Base-by-base conservation (phyloP, 352 stramenopile genomes). In the Globisporangium heterothallicum region DNA sequence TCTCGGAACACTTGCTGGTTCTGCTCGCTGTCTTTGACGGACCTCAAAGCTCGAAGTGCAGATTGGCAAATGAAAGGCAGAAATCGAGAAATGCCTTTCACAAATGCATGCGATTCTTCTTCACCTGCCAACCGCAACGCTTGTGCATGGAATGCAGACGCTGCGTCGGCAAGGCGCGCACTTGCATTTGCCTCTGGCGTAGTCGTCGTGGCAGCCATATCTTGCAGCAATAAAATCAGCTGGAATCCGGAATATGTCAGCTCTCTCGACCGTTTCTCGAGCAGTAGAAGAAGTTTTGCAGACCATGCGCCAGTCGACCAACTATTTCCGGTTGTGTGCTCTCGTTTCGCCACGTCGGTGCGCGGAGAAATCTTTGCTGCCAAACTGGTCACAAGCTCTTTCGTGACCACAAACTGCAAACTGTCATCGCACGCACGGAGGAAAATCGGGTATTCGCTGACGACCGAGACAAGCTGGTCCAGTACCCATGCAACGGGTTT, bases 331-430 rank as follows among this genome's bases (percentile, higher is more conserved):
- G 21, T 29, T 9, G n/a, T 45, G 48, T 2, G 26, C 7, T 40
- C 13, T 62, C 30, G 34, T 56, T 22, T 63, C 70, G 21, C 52
- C 42, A 26, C 5, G 4, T n/a, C 6, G 13, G 27, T 40, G 8
- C 24, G 24, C 0, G 36, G 40, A 10, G 34, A 27, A 16, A 75
- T 46, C 26, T 79, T 72, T 1, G 25, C 30, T 4, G 50, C 53
- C 18, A 89, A 45, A 12, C 45, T 44, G 2, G 26, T 32, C 13
- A 86, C 63, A 19, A 84, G 29, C 13, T 87, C 68, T 6, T 68
- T 50, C 14, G 78, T 85, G 13, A 89, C 43, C 8, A 89, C 63
- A 59, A 70, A 87, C 53, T 89, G 74, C 8, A 89, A 64, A 24
- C 61, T 86, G 22, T 83, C 72, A 42, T 86, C 78, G 35, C 76